Evolutionary conservation across 805 yeast genomes (phyloP), one percentile per base, ranked within the genome.

Genomic region (Candida ortonii): DNA sequence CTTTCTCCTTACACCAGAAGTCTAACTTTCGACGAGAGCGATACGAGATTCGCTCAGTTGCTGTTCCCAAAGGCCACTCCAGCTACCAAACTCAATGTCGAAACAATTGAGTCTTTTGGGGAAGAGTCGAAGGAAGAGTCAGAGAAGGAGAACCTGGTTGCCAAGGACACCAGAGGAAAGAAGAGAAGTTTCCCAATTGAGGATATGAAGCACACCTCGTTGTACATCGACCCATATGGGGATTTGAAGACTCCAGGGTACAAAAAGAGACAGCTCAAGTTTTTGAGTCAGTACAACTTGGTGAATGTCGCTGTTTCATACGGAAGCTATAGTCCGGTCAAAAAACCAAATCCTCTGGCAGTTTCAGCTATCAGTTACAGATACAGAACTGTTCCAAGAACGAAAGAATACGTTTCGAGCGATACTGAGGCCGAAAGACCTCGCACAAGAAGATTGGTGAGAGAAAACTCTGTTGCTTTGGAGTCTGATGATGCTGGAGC

Each of bases 401-500:
- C 53, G 12, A 49, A 51, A 39, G 50, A 52, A 16, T 41, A 51
- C 32, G 40, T 44, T 17, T 41, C 53, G 22, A 55, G 59, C 15
- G 67, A 68, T 24, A 48, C 58, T n/a, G 51, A 53, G 7, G 64
- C 63, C 11, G 80, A 74, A 34, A 68, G 73, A 49, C 71, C 78
- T 22, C 70, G 83, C 62, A 78, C 84, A 1, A 71, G 84, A 61
- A 69, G 82, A 50, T 59, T 69, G 22, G 71, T 65, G 6, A 69
- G 66, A 45, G 73, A 68, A 38, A 45, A 57, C 10, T 50, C 62
- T 7, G 51, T 43, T 25, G 52, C 55, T 6, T 38, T 59, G 22
- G 62, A 63, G 36, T 44, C 59, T 27, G 58, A 54, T 26, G 55
- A 49, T 18, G 53, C 65, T 20, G 43, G 44, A 9, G n/a, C n/a